phyloP scores from a whole-genome alignment of 1,284 basidiomycete genomes.

The Taiwanofungus camphoratus region DNA sequence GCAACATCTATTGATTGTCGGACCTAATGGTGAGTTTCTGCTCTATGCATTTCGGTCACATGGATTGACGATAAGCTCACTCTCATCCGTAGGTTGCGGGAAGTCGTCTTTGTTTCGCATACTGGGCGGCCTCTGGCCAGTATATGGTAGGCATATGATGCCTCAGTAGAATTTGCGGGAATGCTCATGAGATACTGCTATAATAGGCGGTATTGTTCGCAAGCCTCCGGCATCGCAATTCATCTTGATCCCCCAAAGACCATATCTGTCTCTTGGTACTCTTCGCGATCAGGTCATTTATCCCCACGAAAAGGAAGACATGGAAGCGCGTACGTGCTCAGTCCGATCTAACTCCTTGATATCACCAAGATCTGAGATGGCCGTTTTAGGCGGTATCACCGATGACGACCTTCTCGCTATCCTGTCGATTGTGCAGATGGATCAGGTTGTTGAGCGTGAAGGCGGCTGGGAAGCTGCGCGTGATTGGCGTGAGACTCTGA shows the following conservation, averaged over 20 bases:
- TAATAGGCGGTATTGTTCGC: constrained; percentile 75
- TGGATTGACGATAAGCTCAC: background rate
- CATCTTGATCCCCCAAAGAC: constrained; percentile 93
- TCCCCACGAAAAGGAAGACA: constrained; percentile 78
- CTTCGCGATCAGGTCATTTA: constrained; percentile 90
- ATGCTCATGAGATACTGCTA: background rate
- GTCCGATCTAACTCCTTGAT: constrained; percentile 24
- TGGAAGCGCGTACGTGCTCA: constrained; percentile 57
- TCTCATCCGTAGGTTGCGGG: constrained; percentile 55
- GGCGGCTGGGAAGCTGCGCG: constrained; percentile 88
- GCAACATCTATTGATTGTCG: constrained; percentile 89
- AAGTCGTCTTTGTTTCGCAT: constrained; percentile 93
- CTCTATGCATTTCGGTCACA: background rate
- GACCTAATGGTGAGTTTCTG: constrained; percentile 69
- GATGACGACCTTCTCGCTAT: constrained; percentile 77
- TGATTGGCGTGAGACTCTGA: constrained; percentile 92
- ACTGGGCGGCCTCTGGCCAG: constrained; percentile 94
- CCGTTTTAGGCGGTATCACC: constrained; percentile 64
- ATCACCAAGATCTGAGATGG: too few species aligned
- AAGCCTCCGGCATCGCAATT: constrained; percentile 90
- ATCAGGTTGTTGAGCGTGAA: constrained; percentile 87
- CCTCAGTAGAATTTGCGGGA: background rate
- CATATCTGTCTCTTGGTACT: constrained; percentile 90
- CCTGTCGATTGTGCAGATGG: constrained; percentile 82
- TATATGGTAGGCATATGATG: constrained; percentile 57